Evolutionary conservation across 2,329 filamentous ascomycete species (phyloP), one percentile per base, ranked within the genome.

Genomic region (Cordyceps cateniannulata): DNA sequence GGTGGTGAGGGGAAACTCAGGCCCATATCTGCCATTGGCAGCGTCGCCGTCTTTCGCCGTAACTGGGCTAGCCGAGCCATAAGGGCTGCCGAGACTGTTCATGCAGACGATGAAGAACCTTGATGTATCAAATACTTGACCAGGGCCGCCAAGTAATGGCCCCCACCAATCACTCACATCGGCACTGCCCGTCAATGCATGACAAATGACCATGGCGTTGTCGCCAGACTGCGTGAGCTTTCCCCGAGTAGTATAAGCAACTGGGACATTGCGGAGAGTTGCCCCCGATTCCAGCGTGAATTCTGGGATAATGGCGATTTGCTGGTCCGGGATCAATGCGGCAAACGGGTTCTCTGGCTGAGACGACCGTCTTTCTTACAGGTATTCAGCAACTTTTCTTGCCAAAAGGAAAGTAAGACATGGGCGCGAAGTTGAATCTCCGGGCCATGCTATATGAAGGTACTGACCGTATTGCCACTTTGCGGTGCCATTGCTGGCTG

Each of bases 241-340:
- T 64, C 86, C 86, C 52, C 84, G 78, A 24, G 83, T 86, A 50
- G 85, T 89, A 71, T 88, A 89, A 47, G 86, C 86, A 57, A 89
- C 78, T 1, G 86, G 86, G 18, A 88, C 80, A 84, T 98, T 95
- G 66, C 82, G 78, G 22, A 99, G 81, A 0, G 84, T 88, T 25
- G 89, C 91, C 53, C 95, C 95, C 2, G 93, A 98, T 75, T 99
- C 95, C 66, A 99, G 89, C 9, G 89, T 92, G 73, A 97, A 96
- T 27, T 87, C 87, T 2, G 95, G 93, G 60, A 99, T 85, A 63
- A 95, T 85, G 61, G 89, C 91, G 69, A 96, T 89, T 59, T 88
- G 82, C 76, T 98, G 95, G 69, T 96, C 88, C 57, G 91, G 88
- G 57, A 99, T 96, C 70, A 98, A 81, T 65, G 82, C 77, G 63